phyloP scores from a whole-genome alignment of 202 grass and related monocot genomes.

The Schoenoplectus tabernaemontani region DNA sequence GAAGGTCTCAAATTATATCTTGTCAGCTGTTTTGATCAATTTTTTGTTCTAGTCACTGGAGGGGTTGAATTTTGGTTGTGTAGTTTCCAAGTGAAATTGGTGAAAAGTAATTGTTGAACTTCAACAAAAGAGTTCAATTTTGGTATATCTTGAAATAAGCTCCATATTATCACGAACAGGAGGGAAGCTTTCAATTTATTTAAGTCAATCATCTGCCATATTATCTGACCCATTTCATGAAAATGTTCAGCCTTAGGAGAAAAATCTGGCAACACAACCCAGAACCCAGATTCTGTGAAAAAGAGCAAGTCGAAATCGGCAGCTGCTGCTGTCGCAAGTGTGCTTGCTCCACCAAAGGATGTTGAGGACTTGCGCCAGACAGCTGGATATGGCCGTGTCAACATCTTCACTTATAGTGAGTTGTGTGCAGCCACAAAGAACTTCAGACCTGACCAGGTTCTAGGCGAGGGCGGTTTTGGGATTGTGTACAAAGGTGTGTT shows the following conservation, averaged over 20 bases:
- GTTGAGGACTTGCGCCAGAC: constrained; percentile 68
- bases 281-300: constrained; percentile 33
- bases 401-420: constrained; percentile 79
- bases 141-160: background rate
- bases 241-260: constrained; percentile 27
- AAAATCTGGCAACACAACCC: background rate
- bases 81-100: background rate
- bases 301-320: constrained; percentile 49
- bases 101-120: background rate
- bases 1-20: background rate
- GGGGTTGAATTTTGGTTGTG: background rate
- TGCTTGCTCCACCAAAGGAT: constrained; percentile 83
- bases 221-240: constrained; percentile 26
- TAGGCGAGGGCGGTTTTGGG: constrained; percentile 96
- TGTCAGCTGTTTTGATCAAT: background rate
- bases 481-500: constrained; percentile 85
- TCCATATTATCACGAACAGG: too few species aligned
- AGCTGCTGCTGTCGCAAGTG: constrained; percentile 37
- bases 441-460: constrained; percentile 89
- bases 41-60: background rate
- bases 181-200: too few species aligned
- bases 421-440: constrained; percentile 81
- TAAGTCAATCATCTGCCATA: constrained; percentile 6
- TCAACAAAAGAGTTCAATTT: background rate
- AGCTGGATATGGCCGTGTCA: constrained; percentile 76